Percentiles rank a stretch among this genome's conserved stretches.
Evolutionary conservation across 768 basidiomycete species (phyloP).

Genomic region (Trametes cingulata): DNA sequence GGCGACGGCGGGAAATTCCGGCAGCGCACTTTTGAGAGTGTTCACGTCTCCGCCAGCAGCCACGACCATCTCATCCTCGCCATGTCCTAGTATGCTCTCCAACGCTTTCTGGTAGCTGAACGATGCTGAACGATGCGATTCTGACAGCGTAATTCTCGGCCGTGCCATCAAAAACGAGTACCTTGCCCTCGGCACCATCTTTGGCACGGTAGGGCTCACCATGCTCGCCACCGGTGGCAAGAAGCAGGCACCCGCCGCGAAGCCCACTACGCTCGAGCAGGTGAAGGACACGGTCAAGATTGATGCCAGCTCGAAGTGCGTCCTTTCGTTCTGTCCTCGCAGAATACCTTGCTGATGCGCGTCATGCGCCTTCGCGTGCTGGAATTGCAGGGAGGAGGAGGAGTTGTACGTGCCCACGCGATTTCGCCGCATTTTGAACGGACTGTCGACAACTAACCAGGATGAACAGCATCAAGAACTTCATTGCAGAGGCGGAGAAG

Average conservation of each 20-base stretch:
- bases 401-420: slow-evolving; percentile 62
- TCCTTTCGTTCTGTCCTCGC: slow-evolving; percentile 17
- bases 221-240: slow-evolving; percentile 58
- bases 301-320: slow-evolving; percentile 69
- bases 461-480: slow-evolving; percentile 73
- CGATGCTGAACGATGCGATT: background rate
- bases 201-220: slow-evolving; percentile 53
- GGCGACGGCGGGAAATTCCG: slow-evolving; percentile 17
- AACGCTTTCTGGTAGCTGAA: background rate
- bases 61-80: slow-evolving; percentile 25
- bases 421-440: slow-evolving; percentile 22
- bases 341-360: background rate
- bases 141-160: slow-evolving; percentile 68
- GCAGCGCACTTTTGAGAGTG: slow-evolving; percentile 7
- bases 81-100: slow-evolving; percentile 48
- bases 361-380: slow-evolving; percentile 4
- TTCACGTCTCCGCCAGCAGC: slow-evolving; percentile 21
- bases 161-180: slow-evolving; percentile 82
- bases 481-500: slow-evolving; percentile 83
- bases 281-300: slow-evolving; percentile 64
- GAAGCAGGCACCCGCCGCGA: slow-evolving; percentile 44
- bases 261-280: slow-evolving; percentile 46
- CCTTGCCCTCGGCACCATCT: slow-evolving; percentile 69
- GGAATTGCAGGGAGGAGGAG: slow-evolving; percentile 68
- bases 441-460: slow-evolving; percentile 45